phyloP scores from a whole-genome alignment of 768 basidiomycete genomes.

The Serpula lacrymans region DNA sequence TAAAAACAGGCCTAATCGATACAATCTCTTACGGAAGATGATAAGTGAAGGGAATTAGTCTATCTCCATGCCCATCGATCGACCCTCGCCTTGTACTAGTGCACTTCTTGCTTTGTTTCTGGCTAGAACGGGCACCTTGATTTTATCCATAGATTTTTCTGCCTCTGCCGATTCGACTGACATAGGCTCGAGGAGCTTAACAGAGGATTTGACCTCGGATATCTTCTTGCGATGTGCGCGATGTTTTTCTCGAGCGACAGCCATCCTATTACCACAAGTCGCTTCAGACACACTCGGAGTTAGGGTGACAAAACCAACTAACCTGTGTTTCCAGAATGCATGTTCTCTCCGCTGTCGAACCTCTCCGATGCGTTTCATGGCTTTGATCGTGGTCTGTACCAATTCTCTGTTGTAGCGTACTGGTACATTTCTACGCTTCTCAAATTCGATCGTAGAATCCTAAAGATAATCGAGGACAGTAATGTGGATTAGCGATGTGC shows the following conservation, averaged over 20 bases:
- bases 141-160: slow-evolving; percentile 66
- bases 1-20: too few species aligned
- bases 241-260: slow-evolving; percentile 73
- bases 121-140: slow-evolving; percentile 63
- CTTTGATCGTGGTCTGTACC: slow-evolving; percentile 88
- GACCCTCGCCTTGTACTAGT: slow-evolving; percentile 78
- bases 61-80: slow-evolving; percentile 89
- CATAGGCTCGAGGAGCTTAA: slow-evolving; percentile 67
- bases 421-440: slow-evolving; percentile 97
- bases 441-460: slow-evolving; percentile 99
- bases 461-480: slow-evolving; percentile 26
- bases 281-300: not conserved
- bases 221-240: slow-evolving; percentile 69
- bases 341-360: slow-evolving; percentile 88
- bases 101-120: slow-evolving; percentile 67
- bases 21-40: too few species aligned
- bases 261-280: slow-evolving; percentile 60
- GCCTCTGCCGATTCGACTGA: slow-evolving; percentile 38
- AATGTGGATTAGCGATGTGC: slow-evolving; percentile 1
- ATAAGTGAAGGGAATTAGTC: too few species aligned
- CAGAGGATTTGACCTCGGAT: slow-evolving; percentile 50
- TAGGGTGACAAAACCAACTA: slow-evolving; percentile 17
- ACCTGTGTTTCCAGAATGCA: slow-evolving; percentile 96
- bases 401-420: slow-evolving; percentile 96
- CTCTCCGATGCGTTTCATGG: slow-evolving; percentile 93